phyloP scores from a whole-genome alignment of 331 rosid species.

The Pyracantha coccinea region DNA sequence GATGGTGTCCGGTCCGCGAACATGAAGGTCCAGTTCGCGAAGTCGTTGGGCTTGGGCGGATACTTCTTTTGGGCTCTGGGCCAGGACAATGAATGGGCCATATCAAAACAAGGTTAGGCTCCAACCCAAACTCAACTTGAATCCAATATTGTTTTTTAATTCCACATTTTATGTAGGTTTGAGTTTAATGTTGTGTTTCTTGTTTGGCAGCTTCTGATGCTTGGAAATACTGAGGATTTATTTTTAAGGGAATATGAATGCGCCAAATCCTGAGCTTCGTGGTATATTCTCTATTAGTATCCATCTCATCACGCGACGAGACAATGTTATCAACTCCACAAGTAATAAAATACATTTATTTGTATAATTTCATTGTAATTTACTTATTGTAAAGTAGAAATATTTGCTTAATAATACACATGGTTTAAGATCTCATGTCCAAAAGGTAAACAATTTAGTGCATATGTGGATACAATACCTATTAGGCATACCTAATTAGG shows the following conservation, averaged over 20 bases:
- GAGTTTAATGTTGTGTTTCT: neutral
- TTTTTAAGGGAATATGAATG: neutral
- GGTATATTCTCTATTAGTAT: neutral
- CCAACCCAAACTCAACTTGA: neutral
- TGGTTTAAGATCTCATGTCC: neutral
- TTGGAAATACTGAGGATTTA: slow-evolving; percentile 20
- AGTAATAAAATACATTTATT: neutral
- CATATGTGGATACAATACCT: neutral
- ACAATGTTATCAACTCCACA: neutral
- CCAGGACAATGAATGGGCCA: slow-evolving; percentile 57
- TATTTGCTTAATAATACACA: no score
- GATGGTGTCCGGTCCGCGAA: slow-evolving; percentile 50
- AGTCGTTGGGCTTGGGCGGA: slow-evolving; percentile 45
- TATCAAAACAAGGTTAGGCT: slow-evolving; percentile 42
- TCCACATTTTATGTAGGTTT: neutral
- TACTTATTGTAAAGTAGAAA: no score
- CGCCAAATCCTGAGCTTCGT: neutral
- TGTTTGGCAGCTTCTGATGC: slow-evolving; percentile 44
- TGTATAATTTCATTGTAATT: neutral
- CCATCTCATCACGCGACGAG: neutral
- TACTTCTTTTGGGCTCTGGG: slow-evolving; percentile 87
- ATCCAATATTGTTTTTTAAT: neutral
- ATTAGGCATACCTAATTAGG: no score
- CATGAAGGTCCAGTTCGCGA: slow-evolving; percentile 45
- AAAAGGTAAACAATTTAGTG: neutral